Conservation (phyloP, 768 basidiomycete genomes). For the Tephrocybe sp. region DNA sequence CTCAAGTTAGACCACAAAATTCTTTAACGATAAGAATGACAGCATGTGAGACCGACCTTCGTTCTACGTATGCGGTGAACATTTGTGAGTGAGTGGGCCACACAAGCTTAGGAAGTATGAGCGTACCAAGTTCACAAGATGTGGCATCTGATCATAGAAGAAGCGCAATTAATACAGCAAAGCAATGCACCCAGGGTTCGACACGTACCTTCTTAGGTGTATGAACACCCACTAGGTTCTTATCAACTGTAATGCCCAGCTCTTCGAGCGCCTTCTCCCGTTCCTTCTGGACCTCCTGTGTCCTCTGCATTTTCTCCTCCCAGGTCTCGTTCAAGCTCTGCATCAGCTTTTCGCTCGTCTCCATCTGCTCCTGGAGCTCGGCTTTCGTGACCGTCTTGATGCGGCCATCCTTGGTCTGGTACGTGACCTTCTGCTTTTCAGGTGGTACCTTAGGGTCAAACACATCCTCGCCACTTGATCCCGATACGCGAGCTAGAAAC, state of each 20-base stretch:
- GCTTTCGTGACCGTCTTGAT: slow-evolving; percentile 97
- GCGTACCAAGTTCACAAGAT: slow-evolving; percentile 89
- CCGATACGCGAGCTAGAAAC: slow-evolving; percentile 68
- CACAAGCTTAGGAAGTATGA: slow-evolving; percentile 4
- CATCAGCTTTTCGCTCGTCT: slow-evolving; percentile 94
- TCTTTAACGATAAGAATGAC: slow-evolving; percentile 4
- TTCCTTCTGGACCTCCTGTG: slow-evolving; percentile 94
- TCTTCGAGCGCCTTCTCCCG: slow-evolving; percentile 97
- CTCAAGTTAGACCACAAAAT: slow-evolving; percentile 14
- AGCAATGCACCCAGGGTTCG: slow-evolving; percentile 12
- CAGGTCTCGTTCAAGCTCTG: slow-evolving; percentile 91
- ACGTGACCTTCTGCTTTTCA: slow-evolving; percentile 94
- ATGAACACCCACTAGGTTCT: slow-evolving; percentile 94
- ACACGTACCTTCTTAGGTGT: slow-evolving; percentile 90
- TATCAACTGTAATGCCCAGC: slow-evolving; percentile 96
- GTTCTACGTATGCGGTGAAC: slow-evolving; percentile 43
- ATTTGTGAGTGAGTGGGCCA: slow-evolving; percentile 18
- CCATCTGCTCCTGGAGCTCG: slow-evolving; percentile 96
- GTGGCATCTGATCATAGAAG: slow-evolving; percentile 68
- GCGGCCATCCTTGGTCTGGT: slow-evolving; percentile 89
- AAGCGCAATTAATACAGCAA: slow-evolving; percentile 10
- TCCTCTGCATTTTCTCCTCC: slow-evolving; percentile 92
- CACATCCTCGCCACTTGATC: slow-evolving; percentile 64
- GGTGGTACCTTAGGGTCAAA: slow-evolving; percentile 91
- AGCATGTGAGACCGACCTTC: slow-evolving; percentile 51